Conservation (phyloP, 129 eudicot species). For the Smallanthus sonchifolius region DNA sequence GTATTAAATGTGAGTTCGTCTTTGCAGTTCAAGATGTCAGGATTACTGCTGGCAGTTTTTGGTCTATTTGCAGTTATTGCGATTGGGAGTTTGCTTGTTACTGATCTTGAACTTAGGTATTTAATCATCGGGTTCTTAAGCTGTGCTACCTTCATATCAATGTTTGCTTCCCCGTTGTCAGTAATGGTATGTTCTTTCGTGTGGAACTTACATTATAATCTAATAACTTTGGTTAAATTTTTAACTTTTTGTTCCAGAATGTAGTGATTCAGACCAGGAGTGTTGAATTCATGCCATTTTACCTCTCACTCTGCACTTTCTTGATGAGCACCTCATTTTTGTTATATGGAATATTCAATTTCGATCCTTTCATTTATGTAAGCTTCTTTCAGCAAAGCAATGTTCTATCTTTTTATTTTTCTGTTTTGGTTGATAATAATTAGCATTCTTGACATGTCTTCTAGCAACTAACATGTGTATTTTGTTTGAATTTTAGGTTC, state of each 20-base stretch:
- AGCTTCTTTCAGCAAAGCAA: constrained; percentile 29
- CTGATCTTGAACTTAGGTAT: constrained; percentile 55
- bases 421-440: background rate
- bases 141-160: constrained; percentile 75
- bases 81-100: constrained; percentile 50
- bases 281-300: constrained; percentile 92
- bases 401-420: background rate
- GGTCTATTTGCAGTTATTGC: constrained; percentile 54
- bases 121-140: constrained; percentile 61
- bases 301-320: constrained; percentile 75
- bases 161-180: constrained; percentile 89
- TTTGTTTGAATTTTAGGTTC: constrained; percentile 50
- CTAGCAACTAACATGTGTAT: background rate
- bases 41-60: constrained; percentile 52
- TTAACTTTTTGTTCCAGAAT: constrained; percentile 38
- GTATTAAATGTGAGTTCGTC: background rate
- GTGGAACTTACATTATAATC: background rate
- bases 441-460: background rate
- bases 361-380: constrained; percentile 73
- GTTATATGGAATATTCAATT: constrained; percentile 69
- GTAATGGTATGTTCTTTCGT: constrained; percentile 54
- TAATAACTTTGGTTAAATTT: background rate
- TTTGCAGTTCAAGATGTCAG: constrained; percentile 61
- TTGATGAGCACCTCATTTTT: constrained; percentile 82
- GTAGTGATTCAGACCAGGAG: constrained; percentile 75